Conservation (phyloP, 305 asterid genomes). For the Fraxinus latifolia region DNA sequence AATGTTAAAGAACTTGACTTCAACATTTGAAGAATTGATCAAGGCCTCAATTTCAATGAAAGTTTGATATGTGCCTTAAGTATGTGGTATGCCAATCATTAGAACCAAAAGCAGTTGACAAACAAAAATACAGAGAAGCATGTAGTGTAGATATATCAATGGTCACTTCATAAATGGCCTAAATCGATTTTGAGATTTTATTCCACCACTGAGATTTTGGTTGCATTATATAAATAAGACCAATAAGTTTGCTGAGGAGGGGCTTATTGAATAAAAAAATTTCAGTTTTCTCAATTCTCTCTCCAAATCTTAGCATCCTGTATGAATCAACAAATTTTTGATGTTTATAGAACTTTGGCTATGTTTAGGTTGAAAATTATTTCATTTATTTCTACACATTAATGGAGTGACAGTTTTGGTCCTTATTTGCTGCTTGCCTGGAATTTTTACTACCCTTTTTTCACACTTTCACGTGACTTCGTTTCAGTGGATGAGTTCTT, state of each 20-base stretch:
- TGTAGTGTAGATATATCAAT: not conserved
- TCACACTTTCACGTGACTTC: conserved; percentile 3
- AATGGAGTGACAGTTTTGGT: not conserved
- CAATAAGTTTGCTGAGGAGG: not conserved
- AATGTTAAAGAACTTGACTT: not conserved
- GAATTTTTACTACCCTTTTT: not conserved
- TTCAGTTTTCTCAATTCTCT: not conserved
- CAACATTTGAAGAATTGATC: not conserved
- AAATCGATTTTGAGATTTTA: not conserved
- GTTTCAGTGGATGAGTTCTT: conserved; percentile 74
- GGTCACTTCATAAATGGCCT: not conserved
- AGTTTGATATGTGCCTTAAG: not conserved
- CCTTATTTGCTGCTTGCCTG: not conserved
- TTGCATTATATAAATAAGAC: not conserved
- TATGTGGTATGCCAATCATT: not conserved
- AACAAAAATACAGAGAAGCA: not conserved
- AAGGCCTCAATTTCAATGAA: not conserved
- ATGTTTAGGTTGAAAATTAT: not conserved
- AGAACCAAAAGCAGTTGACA: not conserved
- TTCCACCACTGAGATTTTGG: not conserved
- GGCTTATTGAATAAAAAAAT: not conserved
- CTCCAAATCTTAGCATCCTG: not conserved
- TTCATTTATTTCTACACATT: not conserved
- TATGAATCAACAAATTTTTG: not conserved
- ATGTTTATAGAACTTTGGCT: not conserved